Percentiles rank a stretch among this genome's conserved stretches.
phyloP scores from a whole-genome alignment of 2,329 filamentous ascomycete genomes.

The Pseudocercospora eumusae region DNA sequence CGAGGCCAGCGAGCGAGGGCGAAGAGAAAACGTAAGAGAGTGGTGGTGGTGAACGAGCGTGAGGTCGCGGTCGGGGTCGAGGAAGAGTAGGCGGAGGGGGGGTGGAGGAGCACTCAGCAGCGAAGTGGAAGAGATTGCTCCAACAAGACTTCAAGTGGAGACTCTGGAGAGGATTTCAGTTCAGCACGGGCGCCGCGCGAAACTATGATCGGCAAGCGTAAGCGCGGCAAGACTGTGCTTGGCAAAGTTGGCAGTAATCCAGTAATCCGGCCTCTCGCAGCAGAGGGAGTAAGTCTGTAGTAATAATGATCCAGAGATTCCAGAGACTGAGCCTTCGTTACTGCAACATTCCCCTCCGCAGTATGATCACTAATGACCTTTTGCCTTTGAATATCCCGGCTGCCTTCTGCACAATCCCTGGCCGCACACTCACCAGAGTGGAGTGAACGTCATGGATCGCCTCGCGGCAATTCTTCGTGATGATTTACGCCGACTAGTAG shows the following conservation, averaged over 20 bases:
- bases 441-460: slow-evolving; percentile 3
- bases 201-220: background rate
- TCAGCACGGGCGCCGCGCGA: background rate
- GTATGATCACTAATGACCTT: no score
- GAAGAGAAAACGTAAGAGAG: background rate
- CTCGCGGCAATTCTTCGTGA: background rate
- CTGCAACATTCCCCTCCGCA: background rate
- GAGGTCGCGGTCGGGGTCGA: slow-evolving; percentile 14
- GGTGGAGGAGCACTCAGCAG: no score
- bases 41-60: slow-evolving; percentile 8
- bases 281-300: no score
- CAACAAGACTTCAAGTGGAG: no score
- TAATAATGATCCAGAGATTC: no score
- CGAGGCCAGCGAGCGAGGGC: slow-evolving; percentile 17
- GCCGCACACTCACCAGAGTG: background rate
- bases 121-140: background rate
- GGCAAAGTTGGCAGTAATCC: no score
- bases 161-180: background rate
- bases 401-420: slow-evolving; percentile 1
- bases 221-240: background rate
- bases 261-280: no score
- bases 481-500: background rate
- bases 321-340: no score
- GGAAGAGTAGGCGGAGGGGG: slow-evolving; percentile 7
- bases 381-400: background rate